These are phyloP conservation scores for Yarrowia sp. DNA, from an alignment of 805 yeast genomes.

Conservation along the genomic window DNA sequence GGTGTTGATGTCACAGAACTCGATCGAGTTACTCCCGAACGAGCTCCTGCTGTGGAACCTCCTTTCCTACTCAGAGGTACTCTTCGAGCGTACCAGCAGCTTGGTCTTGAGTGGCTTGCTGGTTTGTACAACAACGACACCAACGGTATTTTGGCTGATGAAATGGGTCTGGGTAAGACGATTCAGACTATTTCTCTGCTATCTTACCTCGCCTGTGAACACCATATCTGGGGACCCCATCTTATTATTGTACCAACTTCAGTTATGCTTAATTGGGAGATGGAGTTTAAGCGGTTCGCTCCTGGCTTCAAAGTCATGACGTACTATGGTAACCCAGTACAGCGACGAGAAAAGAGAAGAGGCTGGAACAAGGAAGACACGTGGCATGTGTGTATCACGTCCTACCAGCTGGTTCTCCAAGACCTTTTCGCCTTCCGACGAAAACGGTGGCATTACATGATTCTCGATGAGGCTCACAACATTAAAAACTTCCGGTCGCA, in stretches of 20 bases:
- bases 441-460: constrained; percentile 82
- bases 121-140: constrained; percentile 88
- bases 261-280: constrained; percentile 97
- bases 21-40: neutral
- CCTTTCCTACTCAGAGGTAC: constrained; percentile 77
- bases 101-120: constrained; percentile 96
- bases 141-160: constrained; percentile 96
- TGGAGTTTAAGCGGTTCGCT: constrained; percentile 97
- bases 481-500: constrained; percentile 95
- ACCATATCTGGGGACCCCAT: constrained; percentile 97
- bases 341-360: constrained; percentile 88
- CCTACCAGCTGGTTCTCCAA: constrained; percentile 95
- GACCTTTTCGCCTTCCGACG: constrained; percentile 93
- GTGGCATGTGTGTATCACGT: constrained; percentile 95
- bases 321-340: constrained; percentile 95
- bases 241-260: constrained; percentile 95
- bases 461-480: constrained; percentile 93
- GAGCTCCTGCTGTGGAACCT: constrained; percentile 32
- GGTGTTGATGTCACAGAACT: constrained; percentile 7
- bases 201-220: constrained; percentile 87
- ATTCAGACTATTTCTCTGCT: constrained; percentile 90
- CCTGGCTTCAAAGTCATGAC: constrained; percentile 96
- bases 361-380: constrained; percentile 98
- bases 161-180: constrained; percentile 96
- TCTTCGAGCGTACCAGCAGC: constrained; percentile 87